A percentile compares a stretch with the other conserved stretches of the same genome.
Evolutionary conservation across 495 filamentous ascomycete species (phyloP).

Genomic region (Podospora comata): DNA sequence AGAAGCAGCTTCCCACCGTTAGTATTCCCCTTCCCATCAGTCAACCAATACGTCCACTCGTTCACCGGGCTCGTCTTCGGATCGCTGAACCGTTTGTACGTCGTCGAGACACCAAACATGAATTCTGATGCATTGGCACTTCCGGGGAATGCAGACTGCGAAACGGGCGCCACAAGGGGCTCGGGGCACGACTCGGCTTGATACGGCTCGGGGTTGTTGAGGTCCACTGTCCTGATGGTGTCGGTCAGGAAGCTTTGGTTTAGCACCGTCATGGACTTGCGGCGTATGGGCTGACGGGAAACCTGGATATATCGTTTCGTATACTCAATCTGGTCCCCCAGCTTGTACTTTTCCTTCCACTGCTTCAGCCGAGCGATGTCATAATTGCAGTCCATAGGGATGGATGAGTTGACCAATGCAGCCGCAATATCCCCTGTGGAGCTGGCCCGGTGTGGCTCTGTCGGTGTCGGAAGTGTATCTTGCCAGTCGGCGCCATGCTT

Average conservation of each 20-base stretch:
- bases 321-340: constrained; percentile 51
- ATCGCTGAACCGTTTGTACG: constrained; percentile 44
- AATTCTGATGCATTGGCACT: constrained; percentile 50
- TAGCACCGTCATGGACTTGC: constrained; percentile 49
- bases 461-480: not conserved
- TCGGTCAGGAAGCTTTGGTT: constrained; percentile 44
- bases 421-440: constrained; percentile 17
- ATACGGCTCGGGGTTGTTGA: constrained; percentile 38
- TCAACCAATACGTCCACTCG: constrained; percentile 51
- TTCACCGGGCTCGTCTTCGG: constrained; percentile 43
- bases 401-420: constrained; percentile 16
- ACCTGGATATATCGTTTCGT: constrained; percentile 50
- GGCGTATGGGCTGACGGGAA: constrained; percentile 39
- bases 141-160: constrained; percentile 45
- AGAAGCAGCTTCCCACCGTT: constrained; percentile 49
- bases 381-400: constrained; percentile 44
- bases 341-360: constrained; percentile 44
- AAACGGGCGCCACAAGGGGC: constrained; percentile 46
- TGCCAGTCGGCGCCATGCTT: constrained; percentile 5
- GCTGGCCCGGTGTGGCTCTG: constrained; percentile 13
- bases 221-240: constrained; percentile 42
- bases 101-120: constrained; percentile 51
- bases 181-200: constrained; percentile 41
- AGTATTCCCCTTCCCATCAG: constrained; percentile 47
- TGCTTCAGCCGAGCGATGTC: constrained; percentile 41